Conservation (phyloP, 2,329 filamentous ascomycete species). For the Clonostachys rosea region DNA sequence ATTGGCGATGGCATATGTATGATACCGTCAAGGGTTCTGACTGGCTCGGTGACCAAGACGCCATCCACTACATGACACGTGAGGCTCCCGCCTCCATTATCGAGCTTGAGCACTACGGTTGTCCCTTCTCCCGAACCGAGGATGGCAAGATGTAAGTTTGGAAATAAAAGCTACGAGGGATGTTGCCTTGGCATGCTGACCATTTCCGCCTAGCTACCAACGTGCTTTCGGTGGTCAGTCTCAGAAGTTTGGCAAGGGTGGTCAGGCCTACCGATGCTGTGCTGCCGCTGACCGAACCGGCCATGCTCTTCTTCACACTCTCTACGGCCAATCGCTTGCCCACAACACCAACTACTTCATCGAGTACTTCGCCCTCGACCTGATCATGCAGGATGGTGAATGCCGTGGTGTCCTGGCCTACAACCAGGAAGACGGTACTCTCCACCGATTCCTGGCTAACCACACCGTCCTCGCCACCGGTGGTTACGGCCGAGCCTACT, state of each 20-base stretch:
- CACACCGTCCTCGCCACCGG: constrained; percentile 96
- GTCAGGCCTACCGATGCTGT: constrained; percentile 96
- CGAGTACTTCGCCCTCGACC: constrained; percentile 94
- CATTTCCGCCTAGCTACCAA: constrained; percentile 67
- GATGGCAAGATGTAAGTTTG: constrained; percentile 81
- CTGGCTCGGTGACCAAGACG: constrained; percentile 96
- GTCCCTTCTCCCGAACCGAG: constrained; percentile 93
- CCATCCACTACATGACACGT: constrained; percentile 97
- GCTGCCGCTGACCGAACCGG: constrained; percentile 95
- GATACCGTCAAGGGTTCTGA: constrained; percentile 97
- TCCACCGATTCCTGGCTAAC: constrained; percentile 94
- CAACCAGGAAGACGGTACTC: constrained; percentile 97
- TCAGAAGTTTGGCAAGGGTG: constrained; percentile 91
- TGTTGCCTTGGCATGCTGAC: not conserved
- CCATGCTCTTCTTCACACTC: constrained; percentile 94
- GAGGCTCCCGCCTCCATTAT: constrained; percentile 89
- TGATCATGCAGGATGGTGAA: constrained; percentile 96
- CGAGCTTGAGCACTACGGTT: constrained; percentile 96
- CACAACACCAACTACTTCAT: constrained; percentile 99
- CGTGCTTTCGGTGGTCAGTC: constrained; percentile 98
- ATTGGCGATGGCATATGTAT: constrained; percentile 99
- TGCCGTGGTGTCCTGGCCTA: constrained; percentile 96
- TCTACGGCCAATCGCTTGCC: constrained; percentile 93
- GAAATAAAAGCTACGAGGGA: not conserved
- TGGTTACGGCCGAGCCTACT: constrained; percentile 97